Conservation (phyloP, 371 early-diverging fungal species). For the Mucor circinelloides region DNA sequence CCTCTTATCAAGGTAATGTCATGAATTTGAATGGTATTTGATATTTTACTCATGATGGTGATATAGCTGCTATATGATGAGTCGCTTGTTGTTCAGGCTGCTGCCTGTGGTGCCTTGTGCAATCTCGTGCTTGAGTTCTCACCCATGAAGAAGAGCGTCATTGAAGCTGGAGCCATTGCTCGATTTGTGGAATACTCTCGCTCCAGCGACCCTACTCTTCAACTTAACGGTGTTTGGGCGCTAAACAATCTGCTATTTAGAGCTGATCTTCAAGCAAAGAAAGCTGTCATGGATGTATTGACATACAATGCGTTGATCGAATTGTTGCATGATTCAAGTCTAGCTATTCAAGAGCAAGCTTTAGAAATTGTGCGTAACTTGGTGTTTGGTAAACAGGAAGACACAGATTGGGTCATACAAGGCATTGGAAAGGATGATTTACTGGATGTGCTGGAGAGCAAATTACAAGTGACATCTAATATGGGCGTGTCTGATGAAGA, state of each 20-base stretch:
- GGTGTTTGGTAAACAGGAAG: conserved; percentile 64
- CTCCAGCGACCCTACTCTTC: conserved; percentile 52
- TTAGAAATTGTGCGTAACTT: conserved; percentile 81
- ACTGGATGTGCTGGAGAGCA: conserved; percentile 69
- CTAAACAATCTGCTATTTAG: conserved; percentile 81
- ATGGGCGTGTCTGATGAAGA: conserved; percentile 41
- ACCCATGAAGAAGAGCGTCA: conserved; percentile 83
- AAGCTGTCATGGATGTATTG: conserved; percentile 69
- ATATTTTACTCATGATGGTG: neutral
- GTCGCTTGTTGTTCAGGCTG: conserved; percentile 66
- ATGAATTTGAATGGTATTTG: neutral
- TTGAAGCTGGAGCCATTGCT: conserved; percentile 79
- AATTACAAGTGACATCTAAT: conserved; percentile 48
- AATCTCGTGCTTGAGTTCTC: conserved; percentile 88
- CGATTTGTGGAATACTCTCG: conserved; percentile 69
- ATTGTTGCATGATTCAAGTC: conserved; percentile 65
- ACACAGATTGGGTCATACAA: conserved; percentile 58
- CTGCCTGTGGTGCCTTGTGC: conserved; percentile 83
- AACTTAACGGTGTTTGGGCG: conserved; percentile 85
- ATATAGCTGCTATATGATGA: conserved; percentile 67
- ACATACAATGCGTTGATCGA: conserved; percentile 66
- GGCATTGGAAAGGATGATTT: conserved; percentile 70
- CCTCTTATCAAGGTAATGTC: conserved; percentile 70
- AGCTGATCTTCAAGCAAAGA: conserved; percentile 70
- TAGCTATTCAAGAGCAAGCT: conserved; percentile 78